A percentile compares a stretch with the other conserved stretches of the same genome.
phyloP scores from a whole-genome alignment of 2,329 filamentous ascomycete species.

The Pyrenochaeta sp. region DNA sequence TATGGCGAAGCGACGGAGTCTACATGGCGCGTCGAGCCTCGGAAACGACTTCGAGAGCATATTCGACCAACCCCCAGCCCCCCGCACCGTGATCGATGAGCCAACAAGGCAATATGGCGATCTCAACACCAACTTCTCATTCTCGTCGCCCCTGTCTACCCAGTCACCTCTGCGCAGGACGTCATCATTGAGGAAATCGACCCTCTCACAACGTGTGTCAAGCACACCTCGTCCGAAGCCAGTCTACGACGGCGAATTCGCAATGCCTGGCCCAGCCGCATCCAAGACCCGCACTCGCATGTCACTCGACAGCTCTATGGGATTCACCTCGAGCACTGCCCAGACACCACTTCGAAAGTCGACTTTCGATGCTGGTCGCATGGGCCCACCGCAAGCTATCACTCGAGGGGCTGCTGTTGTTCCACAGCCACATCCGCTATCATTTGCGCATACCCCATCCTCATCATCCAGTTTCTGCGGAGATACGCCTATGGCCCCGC shows the following conservation, averaged over 20 bases:
- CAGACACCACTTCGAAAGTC: constrained; percentile 62
- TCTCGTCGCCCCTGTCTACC: constrained; percentile 45
- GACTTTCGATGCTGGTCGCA: constrained; percentile 38
- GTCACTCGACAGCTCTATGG: constrained; percentile 79
- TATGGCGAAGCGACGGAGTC: constrained; percentile 86
- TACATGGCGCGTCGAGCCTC: constrained; percentile 74
- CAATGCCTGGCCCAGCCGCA: constrained; percentile 60
- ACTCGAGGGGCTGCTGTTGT: constrained; percentile 29
- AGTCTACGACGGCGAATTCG: constrained; percentile 56
- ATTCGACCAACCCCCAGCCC: constrained; percentile 67
- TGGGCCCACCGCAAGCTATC: constrained; percentile 30
- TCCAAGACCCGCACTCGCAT: constrained; percentile 72
- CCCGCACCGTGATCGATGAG: constrained; percentile 27
- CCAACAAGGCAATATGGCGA: constrained; percentile 35
- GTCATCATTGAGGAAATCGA: constrained; percentile 83
- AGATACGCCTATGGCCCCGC: constrained; percentile 55
- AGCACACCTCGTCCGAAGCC: constrained; percentile 48
- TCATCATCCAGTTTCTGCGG: constrained; percentile 83
- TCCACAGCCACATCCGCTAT: constrained; percentile 75
- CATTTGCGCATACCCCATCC: constrained; percentile 84
- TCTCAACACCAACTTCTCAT: constrained; percentile 40
- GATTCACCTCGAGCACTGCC: constrained; percentile 70
- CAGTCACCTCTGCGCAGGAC: constrained; percentile 55
- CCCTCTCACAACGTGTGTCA: constrained; percentile 79
- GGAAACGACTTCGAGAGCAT: constrained; percentile 71